These are phyloP conservation scores for Coix lacrymajobi DNA, from an alignment of 176 grass and related monocot species.

Conservation along the genomic window DNA sequence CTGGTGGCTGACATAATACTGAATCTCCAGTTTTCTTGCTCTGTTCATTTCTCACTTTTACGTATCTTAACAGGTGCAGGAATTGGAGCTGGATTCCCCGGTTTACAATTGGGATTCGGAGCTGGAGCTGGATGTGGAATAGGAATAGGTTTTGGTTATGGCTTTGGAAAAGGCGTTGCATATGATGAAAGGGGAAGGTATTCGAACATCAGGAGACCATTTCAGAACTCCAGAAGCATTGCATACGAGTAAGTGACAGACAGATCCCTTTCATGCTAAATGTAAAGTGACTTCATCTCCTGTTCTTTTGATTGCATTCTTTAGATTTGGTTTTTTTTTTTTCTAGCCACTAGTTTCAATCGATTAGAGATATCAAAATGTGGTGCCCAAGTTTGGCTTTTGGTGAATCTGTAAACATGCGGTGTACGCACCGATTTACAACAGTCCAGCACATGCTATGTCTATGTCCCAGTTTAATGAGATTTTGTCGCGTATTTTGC, in stretches of 20 bases:
- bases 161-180: slow-evolving; percentile 77
- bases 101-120: slow-evolving; percentile 75
- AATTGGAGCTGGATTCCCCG: slow-evolving; percentile 81
- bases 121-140: slow-evolving; percentile 83
- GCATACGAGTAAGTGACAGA: slow-evolving; percentile 64
- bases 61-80: slow-evolving; percentile 57
- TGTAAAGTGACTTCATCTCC: neutral
- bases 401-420: neutral
- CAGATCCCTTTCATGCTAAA: neutral
- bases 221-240: slow-evolving; percentile 40
- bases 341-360: neutral
- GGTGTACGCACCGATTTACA: neutral
- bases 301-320: neutral
- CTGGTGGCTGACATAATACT: neutral
- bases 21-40: neutral
- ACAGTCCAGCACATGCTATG: neutral
- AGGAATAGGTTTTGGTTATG: slow-evolving; percentile 90
- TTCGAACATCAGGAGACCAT: slow-evolving; percentile 73
- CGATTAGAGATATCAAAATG: neutral
- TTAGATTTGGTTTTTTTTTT: neutral
- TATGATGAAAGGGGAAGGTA: slow-evolving; percentile 72
- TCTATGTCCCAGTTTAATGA: neutral
- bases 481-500: slow-evolving; percentile 9
- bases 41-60: slow-evolving; percentile 18
- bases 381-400: neutral